A percentile compares a stretch with the other conserved stretches of the same genome.
These are phyloP conservation scores for Teratosphaeriaceae sp. DNA, from an alignment of 2,329 filamentous ascomycete genomes.

Conservation along the genomic window DNA sequence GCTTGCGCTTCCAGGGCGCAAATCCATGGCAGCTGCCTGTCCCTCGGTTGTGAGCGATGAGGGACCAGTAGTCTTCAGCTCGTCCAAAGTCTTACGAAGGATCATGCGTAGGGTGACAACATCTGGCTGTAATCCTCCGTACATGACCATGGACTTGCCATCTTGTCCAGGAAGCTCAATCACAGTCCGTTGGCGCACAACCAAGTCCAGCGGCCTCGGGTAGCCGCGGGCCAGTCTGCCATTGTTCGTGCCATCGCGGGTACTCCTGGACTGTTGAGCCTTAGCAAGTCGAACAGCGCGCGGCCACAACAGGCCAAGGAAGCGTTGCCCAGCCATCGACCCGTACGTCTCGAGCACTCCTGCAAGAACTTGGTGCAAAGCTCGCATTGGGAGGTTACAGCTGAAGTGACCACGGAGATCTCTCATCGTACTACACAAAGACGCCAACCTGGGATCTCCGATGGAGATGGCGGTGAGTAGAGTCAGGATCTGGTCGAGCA, in stretches of 20 bases:
- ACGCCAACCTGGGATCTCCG: background rate
- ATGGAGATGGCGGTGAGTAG: constrained; percentile 16
- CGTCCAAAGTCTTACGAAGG: constrained; percentile 15
- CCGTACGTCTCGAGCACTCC: constrained; percentile 48
- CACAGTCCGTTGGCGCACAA: constrained; percentile 2
- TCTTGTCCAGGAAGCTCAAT: background rate
- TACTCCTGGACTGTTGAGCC: background rate
- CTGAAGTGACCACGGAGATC: background rate
- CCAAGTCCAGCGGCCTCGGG: background rate
- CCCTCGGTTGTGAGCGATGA: too few species aligned
- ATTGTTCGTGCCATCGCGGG: too few species aligned
- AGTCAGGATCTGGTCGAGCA: background rate
- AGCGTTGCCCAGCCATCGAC: constrained; percentile 38
- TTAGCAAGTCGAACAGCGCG: constrained; percentile 10
- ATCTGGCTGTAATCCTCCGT: constrained; percentile 18
- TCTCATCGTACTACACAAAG: background rate
- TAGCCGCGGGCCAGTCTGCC: background rate
- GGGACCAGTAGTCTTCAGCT: constrained; percentile 5
- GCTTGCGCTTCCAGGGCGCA: background rate
- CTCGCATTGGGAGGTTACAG: constrained; percentile 20
- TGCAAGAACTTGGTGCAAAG: constrained; percentile 49
- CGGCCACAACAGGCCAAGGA: constrained; percentile 45
- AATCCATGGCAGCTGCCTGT: background rate
- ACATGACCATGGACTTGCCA: constrained; percentile 11
- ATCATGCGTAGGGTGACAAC: constrained; percentile 19